Conservation (phyloP, 306 rosid species). For the Benincasa hispida region DNA sequence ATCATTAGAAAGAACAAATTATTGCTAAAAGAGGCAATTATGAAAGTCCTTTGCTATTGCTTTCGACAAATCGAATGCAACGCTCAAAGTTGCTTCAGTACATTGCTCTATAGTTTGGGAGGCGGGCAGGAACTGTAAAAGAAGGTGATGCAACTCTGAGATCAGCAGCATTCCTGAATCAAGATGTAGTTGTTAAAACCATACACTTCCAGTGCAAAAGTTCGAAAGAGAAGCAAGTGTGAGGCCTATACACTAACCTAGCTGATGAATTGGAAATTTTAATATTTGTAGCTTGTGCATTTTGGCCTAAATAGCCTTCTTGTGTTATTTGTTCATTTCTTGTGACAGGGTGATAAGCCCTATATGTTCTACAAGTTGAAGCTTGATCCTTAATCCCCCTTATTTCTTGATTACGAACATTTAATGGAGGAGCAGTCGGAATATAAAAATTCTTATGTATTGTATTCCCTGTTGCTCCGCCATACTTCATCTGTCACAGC, state of each 20-base stretch:
- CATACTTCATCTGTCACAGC: slow-evolving; percentile 21
- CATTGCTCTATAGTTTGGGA: background rate
- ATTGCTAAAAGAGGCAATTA: background rate
- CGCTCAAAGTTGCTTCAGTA: background rate
- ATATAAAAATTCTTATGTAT: slow-evolving; percentile 41
- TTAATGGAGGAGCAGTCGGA: slow-evolving; percentile 84
- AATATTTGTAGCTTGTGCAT: background rate
- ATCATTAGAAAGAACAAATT: background rate
- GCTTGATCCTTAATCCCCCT: background rate
- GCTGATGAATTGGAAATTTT: background rate
- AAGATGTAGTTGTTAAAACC: background rate
- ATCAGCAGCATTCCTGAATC: slow-evolving; percentile 6
- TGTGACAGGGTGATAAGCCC: slow-evolving; percentile 14
- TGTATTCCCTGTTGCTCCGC: slow-evolving; percentile 36
- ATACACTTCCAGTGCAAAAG: background rate
- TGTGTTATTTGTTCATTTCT: background rate
- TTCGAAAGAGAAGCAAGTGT: background rate
- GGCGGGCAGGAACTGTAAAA: background rate
- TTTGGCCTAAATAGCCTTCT: background rate
- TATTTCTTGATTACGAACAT: slow-evolving; percentile 45
- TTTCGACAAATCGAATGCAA: background rate
- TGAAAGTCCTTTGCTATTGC: background rate
- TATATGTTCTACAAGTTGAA: slow-evolving; percentile 19
- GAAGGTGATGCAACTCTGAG: background rate
- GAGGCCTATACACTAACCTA: background rate